Conservation (phyloP, 2,329 filamentous ascomycete species). For the Aspergillus unguis region DNA sequence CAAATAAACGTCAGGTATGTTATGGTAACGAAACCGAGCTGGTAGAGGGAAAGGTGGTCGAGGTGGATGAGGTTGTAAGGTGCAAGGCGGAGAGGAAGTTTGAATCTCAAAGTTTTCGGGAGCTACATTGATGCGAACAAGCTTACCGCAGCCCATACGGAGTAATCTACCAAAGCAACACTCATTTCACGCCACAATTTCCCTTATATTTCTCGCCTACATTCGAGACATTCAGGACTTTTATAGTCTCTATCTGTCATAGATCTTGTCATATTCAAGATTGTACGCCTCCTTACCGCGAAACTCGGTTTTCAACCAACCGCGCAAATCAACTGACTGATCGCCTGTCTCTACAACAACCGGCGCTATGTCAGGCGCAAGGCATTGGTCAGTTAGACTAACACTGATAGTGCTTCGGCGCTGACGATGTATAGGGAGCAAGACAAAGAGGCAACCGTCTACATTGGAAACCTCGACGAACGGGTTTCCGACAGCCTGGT, state of each 20-base stretch:
- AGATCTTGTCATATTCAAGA: background rate
- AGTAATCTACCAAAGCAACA: background rate
- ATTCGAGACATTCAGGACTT: background rate
- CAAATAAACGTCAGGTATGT: background rate
- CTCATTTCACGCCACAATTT: background rate
- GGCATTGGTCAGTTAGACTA: constrained; percentile 64
- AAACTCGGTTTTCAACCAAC: background rate
- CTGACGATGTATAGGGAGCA: constrained; percentile 67
- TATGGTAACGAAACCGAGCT: background rate
- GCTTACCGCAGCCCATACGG: no score
- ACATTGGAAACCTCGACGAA: constrained; percentile 98
- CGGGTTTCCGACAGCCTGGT: constrained; percentile 85
- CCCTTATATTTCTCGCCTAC: background rate
- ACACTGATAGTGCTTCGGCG: background rate
- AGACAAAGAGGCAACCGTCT: constrained; percentile 97
- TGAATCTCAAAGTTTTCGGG: constrained; percentile 32
- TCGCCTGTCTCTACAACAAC: constrained; percentile 2
- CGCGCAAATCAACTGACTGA: background rate
- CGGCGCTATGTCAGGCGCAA: constrained; percentile 62
- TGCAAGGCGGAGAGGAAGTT: constrained; percentile 16
- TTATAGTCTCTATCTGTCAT: background rate
- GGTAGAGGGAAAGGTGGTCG: constrained; percentile 1
- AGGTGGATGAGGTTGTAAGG: constrained; percentile 1
- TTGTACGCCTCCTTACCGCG: no score
- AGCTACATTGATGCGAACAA: constrained; percentile 13